These are phyloP conservation scores for Chlorella sp. DNA, from an alignment of 139 green algal genomes.

Conservation along the genomic window DNA sequence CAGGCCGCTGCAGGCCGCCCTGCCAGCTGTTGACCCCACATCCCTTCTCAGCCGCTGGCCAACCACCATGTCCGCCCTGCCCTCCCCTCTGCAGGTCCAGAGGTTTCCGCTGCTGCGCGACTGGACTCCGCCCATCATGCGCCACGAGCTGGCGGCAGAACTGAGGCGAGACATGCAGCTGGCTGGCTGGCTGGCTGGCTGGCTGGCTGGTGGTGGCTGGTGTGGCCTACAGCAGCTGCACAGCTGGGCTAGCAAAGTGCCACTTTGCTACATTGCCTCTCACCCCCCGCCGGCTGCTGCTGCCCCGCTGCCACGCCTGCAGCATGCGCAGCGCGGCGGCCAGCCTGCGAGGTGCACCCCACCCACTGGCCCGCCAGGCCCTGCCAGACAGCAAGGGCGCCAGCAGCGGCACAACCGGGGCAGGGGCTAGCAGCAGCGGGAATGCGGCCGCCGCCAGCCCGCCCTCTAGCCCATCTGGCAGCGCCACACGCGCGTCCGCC, in stretches of 20 bases:
- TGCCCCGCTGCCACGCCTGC: background rate
- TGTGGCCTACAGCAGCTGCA: too few relatives aligned
- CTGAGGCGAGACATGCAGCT: constrained; percentile 22
- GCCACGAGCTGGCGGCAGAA: constrained; percentile 32
- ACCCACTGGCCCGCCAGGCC: background rate
- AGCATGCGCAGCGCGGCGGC: background rate
- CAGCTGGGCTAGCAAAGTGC: too few relatives aligned
- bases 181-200: too few relatives aligned
- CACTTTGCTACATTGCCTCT: too few relatives aligned
- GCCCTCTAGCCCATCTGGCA: too few relatives aligned
- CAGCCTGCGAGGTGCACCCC: background rate
- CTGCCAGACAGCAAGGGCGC: too few relatives aligned
- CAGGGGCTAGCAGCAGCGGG: background rate
- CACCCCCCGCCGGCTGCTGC: too few relatives aligned
- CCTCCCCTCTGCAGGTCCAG: background rate
- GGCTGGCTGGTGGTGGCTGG: too few relatives aligned
- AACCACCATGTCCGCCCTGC: background rate
- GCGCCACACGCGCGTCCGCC: too few relatives aligned
- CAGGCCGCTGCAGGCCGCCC: too few relatives aligned
- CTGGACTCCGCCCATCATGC: constrained; percentile 15
- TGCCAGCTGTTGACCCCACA: too few relatives aligned
- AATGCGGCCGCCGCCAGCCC: background rate
- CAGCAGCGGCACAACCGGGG: background rate
- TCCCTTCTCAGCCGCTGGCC: too few relatives aligned
- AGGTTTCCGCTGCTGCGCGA: constrained; percentile 22